Evolutionary conservation across 2,329 filamentous ascomycete genomes (phyloP), one percentile per base, ranked within the genome.

Genomic region (Trichoderma sp.): DNA sequence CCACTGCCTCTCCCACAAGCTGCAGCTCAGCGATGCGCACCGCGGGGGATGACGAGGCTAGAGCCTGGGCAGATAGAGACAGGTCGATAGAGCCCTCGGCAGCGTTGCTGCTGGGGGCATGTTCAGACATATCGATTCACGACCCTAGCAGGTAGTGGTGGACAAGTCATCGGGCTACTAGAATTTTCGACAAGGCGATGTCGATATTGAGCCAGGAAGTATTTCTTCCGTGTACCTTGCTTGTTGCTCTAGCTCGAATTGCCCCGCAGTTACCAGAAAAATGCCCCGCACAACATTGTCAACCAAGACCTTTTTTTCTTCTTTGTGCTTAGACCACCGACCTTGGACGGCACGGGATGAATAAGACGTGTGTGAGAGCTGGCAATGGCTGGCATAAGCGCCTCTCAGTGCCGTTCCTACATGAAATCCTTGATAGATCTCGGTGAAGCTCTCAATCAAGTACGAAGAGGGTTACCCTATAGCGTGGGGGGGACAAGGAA

Each of bases 11-110:
- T 74, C 90, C 85, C 58, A 92, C 81, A 50, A 77, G 76, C 72
- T 85, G 85, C 73, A 92, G 80, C 76, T 87, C 85, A 67, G 84
- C 78, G 74, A 88, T 86, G 62, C 91, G 86, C 23, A 81, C 76
- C 39, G 82, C 81, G 15, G 90, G 91, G 8, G 90, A 92, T 61
- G 91, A 91, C 55, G 89, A 90, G 66, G 85, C 83, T 73, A 92
- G 81, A 66, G 85, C 86, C 63, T 82, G 80, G 76, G 84, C 85
- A 53, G 67, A 69, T 53, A 34, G 57, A 69, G 67, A 50, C 67
- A 69, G 50, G 20, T 69, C 67, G 39, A 43, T 30, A 43, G 30
- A 50, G 30, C 30, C 55, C 58, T 69, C 67, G 36, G 57, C 67
- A 69, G 67, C 67, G 28, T 53, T 47, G 55, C 67, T 53, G 67